Base-by-base conservation (phyloP, 2,329 filamentous ascomycete genomes). In the Xylariomycetidae sp. region DNA sequence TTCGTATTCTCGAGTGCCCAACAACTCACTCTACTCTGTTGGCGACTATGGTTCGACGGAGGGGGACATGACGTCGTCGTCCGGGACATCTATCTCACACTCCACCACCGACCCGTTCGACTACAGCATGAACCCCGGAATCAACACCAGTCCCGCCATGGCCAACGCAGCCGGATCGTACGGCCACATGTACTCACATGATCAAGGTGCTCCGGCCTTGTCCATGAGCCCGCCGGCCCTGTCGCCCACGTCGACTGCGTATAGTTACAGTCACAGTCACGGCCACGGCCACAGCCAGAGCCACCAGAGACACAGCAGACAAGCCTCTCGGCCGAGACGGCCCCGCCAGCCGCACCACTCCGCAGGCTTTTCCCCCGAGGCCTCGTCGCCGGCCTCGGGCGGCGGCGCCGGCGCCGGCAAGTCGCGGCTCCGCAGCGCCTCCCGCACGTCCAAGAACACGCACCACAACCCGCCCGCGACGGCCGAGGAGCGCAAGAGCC, bases 391-490 rank as follows among this genome's bases (percentile, higher is more conserved):
- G 14, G 22, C 44, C 2, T 36, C 42, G 20, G 20, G 20, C 8
- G n/a, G 16, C 16, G 19, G 9, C 16, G 18, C 3, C 30, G 44
- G 37, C 32, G 37, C 37, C 18, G 38, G 39, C 40, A 51, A 44
- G 34, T 51, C 53, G 8, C 47, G 54, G 31, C 48, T 58, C 20
- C 55, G 55, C 32, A 56, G 51, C 37, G 55, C 55, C 16, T 56
- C 53, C 6, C 50, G 55, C 26, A 56, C 54, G 1, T 56, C 53
- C 30, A 58, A 58, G 39, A 58, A 58, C 42, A 56, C 53, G 14
- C 52, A 56, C 33, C 54, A 57, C 34, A 58, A 58, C 44, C 55
- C 55, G 17, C 54, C 55, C n/a, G 45, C 48, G 23, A 46, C 53
- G 22, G 43, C 42, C 13, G 54, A 58, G 40, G 55, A 59, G 41